Base-by-base conservation (phyloP, 805 yeast species). In the Metschnikowia vanudenii region DNA sequence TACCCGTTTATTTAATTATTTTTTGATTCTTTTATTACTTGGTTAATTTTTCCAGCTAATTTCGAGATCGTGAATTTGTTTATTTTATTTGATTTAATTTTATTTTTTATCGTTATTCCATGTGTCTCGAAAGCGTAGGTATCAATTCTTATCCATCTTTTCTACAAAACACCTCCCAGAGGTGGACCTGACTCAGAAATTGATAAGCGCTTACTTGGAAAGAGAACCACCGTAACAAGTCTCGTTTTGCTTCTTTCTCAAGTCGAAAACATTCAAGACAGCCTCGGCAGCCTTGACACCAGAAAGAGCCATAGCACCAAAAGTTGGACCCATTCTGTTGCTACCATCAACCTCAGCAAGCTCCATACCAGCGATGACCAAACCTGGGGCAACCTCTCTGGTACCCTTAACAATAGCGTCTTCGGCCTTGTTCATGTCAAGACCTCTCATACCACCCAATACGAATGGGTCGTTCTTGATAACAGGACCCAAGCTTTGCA, bases 251-350 rank as follows among this genome's bases (percentile, higher is more conserved):
- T 64, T 61, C 58, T 60, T 63, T 60, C 74, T 66, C 37, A 54
- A 29, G 34, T 71, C 75, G 45, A 59, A 59, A 19, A 65, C 66
- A 29, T 67, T 66, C 58, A 72, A 67, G 28, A 65, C 72, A 55
- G 68, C 55, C 58, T 84, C 88, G 19, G 90, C 91, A 36, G 91
- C 90, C 68, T 84, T 83, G 56, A 84, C 84, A 58, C 92, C 92
- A 22, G 86, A 79, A 47, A 83, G 76, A 29, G 80, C 84, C 91
- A 85, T 85, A 39, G 90, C 90, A 49, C 89, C 90, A 56, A 85
- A 85, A 33, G 90, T 84, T 41, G 92, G 91, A 22, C 91, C 91
- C 90, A 85, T 85, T 68, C 92, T 79, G 76, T 84, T 82, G 55
- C 80, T 78, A 20, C 90, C 90, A 58, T 83, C 88, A 45, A 84